Evolutionary conservation across 352 stramenopile genomes (phyloP).

Genomic region (Phytophthora ohioensis): DNA sequence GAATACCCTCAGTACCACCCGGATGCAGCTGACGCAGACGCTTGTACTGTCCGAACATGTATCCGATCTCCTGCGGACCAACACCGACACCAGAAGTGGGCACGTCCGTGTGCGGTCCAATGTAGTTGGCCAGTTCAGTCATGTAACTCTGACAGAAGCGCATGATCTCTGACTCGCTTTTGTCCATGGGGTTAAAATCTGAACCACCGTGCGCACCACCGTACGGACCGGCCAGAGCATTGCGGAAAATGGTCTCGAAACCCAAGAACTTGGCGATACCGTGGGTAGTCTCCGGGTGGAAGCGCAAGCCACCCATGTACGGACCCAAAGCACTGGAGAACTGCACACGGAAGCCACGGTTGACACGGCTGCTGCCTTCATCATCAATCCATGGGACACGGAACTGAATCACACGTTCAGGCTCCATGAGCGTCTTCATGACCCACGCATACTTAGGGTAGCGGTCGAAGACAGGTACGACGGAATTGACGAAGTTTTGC

Average conservation of each 20-base stretch:
- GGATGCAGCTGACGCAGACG: constrained; percentile 90
- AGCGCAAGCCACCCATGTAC: constrained; percentile 97
- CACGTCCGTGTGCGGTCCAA: constrained; percentile 96
- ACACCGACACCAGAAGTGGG: constrained; percentile 96
- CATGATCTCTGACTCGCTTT: constrained; percentile 98
- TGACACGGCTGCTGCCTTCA: constrained; percentile 94
- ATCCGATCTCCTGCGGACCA: constrained; percentile 94
- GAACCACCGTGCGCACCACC: constrained; percentile 90
- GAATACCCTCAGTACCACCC: constrained; percentile 83
- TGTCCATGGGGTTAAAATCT: constrained; percentile 98
- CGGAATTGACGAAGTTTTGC: constrained; percentile 82
- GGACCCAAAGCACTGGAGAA: constrained; percentile 93
- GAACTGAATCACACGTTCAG: constrained; percentile 96
- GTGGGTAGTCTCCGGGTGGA: constrained; percentile 93
- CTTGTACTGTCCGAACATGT: constrained; percentile 99
- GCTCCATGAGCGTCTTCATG: constrained; percentile 96
- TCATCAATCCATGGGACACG: constrained; percentile 98
- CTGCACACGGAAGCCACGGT: constrained; percentile 97
- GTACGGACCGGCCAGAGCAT: constrained; percentile 90
- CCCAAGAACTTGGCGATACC: constrained; percentile 91
- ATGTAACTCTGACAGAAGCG: constrained; percentile 99
- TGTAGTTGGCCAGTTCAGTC: constrained; percentile 98
- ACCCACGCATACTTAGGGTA: constrained; percentile 92
- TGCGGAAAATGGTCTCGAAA: constrained; percentile 97
- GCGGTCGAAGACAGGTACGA: constrained; percentile 87